Base-by-base conservation (phyloP, 768 basidiomycete species). In the Brasilioporus rufonigricans region DNA sequence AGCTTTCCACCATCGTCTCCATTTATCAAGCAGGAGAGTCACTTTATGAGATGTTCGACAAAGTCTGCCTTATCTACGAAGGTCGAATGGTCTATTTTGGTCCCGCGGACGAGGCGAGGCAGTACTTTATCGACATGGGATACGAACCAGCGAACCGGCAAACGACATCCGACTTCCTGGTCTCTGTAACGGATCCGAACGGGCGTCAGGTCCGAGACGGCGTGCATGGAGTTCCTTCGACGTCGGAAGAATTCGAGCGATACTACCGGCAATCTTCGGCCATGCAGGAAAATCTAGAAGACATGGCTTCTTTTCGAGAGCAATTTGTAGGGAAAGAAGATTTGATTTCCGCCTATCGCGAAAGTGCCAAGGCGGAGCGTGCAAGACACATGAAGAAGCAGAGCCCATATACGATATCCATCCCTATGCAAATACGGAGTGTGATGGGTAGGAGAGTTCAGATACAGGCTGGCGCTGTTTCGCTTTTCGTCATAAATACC, bases 1-100 rank as follows among this genome's bases (percentile, higher is more conserved):
- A 71, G 24, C 50, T 71, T 33, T 65, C 86, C 3, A 91, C 87
- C 1, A 82, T 93, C 51, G 88, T 92, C 21, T 87, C 89, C 2
- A 83, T 94, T 38, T 93, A 94, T 70, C 91, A 93, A 68, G 91
- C 91, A 4, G 85, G 86, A 47, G 89, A 92, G 66, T 75, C 76
- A 3, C 68, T 87, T 0, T 87, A 84, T 53, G 57, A 78, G 39
- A 76, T 80, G 58, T 93, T 89, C 61, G 84, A 89, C 77, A 87
- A 87, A 65, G 84, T 87, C 21, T 79, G 82, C 62, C 73, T 87
- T 36, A 75, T 88, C 62, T 76, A 82, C 66, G 80, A 81, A 47
- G 83, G 85, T 14, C 71, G 73, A 23, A 80, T 82, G 73, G 77
- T 80, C 40, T 88, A 81, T 68, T 87, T 77, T 51, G 87, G 86